Conservation (phyloP, 768 basidiomycete genomes). For the Boletus barrowsii region DNA sequence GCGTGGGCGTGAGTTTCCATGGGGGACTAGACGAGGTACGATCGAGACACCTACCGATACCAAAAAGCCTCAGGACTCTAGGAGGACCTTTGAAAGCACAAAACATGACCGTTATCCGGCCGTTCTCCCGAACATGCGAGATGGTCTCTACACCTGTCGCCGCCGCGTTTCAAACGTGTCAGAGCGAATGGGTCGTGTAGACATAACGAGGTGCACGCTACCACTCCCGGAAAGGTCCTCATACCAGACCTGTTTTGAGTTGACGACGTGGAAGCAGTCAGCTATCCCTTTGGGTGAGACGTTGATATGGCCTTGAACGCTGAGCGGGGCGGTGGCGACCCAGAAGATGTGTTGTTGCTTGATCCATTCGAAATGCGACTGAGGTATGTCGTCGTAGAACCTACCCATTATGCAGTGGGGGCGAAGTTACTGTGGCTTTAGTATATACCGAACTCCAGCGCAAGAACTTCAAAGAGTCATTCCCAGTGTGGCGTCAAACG, state of each 20-base stretch:
- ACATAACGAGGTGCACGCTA: constrained; percentile 22
- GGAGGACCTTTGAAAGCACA: constrained; percentile 61
- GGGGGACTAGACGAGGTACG: not conserved
- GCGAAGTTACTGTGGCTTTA: no score
- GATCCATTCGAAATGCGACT: constrained; percentile 54
- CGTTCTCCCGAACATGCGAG: constrained; percentile 61
- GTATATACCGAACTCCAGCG: no score
- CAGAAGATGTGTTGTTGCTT: constrained; percentile 64
- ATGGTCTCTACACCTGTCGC: constrained; percentile 55
- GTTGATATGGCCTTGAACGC: constrained; percentile 56
- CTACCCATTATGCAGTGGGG: constrained; percentile 30
- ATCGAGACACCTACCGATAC: constrained; percentile 42
- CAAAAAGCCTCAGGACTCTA: constrained; percentile 55
- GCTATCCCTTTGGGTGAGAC: constrained; percentile 67
- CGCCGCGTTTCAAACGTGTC: not conserved
- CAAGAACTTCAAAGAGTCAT: no score
- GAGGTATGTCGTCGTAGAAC: constrained; percentile 58
- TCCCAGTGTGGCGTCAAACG: no score
- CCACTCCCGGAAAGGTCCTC: constrained; percentile 71
- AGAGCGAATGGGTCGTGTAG: not conserved
- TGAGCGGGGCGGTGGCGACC: constrained; percentile 67
- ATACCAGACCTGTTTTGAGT: constrained; percentile 62
- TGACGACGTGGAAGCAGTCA: constrained; percentile 59
- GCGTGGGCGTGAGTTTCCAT: no score
- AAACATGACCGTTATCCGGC: constrained; percentile 62